Evolutionary conservation across 1,284 basidiomycete species (phyloP).

Genomic region (Cystobasidium pallidum): DNA sequence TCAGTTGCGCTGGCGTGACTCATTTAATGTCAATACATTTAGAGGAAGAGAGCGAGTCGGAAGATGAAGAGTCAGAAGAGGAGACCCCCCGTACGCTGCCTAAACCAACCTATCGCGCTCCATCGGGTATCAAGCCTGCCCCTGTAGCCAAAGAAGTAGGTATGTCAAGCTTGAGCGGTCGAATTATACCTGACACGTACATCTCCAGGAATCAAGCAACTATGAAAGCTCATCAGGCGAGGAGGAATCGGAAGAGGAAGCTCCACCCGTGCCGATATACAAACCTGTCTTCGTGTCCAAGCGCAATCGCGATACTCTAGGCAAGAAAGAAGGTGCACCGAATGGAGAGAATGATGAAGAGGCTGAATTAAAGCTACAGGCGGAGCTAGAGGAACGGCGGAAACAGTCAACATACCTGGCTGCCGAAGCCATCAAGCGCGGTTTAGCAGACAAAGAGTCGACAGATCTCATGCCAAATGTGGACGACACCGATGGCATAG

Average conservation of each 20-base stretch:
- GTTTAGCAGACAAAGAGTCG: slow-evolving; percentile 77
- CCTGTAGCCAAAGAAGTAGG: slow-evolving; percentile 20
- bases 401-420: slow-evolving; percentile 81
- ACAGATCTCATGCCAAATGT: slow-evolving; percentile 68
- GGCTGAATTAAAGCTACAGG: slow-evolving; percentile 65
- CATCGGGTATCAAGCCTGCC: slow-evolving; percentile 12
- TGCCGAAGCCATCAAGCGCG: slow-evolving; percentile 79
- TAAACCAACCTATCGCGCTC: slow-evolving; percentile 33
- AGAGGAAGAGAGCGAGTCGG: slow-evolving; percentile 65
- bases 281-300: slow-evolving; percentile 89
- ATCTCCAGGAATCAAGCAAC: slow-evolving; percentile 47
- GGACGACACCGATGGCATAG: slow-evolving; percentile 92
- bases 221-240: slow-evolving; percentile 42
- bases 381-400: slow-evolving; percentile 71
- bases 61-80: slow-evolving; percentile 57
- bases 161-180: not conserved
- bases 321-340: slow-evolving; percentile 24
- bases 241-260: slow-evolving; percentile 59
- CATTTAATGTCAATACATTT: not conserved
- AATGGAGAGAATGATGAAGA: slow-evolving; percentile 62
- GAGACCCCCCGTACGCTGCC: slow-evolving; percentile 60
- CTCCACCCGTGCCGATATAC: slow-evolving; percentile 64
- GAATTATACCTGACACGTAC: not conserved
- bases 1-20: not conserved
- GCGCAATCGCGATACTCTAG: slow-evolving; percentile 40